Base-by-base conservation (phyloP, 371 early-diverging fungal genomes). In the Mortierella sp. region DNA sequence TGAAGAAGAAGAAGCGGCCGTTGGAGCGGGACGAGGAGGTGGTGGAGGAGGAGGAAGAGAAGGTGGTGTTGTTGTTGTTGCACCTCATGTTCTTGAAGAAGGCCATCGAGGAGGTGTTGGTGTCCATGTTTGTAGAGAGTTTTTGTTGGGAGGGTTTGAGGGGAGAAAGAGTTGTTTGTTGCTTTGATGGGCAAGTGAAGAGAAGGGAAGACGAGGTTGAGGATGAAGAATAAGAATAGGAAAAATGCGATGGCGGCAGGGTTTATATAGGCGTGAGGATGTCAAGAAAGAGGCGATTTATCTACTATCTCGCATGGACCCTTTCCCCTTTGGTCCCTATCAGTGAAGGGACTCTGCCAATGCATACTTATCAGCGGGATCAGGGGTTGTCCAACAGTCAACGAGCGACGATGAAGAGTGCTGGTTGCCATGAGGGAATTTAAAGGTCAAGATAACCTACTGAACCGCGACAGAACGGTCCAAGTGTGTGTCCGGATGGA, bases 61-160 rank as follows among this genome's bases (percentile, higher is more conserved):
- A 40, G 43, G 43, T 6, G 43, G 43, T 40, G 43, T 2, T 40
- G 43, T 53, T 10, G 37, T 44, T 75, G 76, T 80, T 80, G 80
- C 80, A 80, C 80, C 75, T 80, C 80, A 80, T 80, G 76, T 80
- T 80, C 67, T 34, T 75, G 80, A 80, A 80, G 72, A 64, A 80
- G 69, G 80, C 80, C 80, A 80, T 80, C 37, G 80, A 80, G 16
- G 80, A 80, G 37, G 44, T 26, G 80, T 80, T 80, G 75, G 80
- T 75, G 51, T 80, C 80, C 80, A 80, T 80, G 51, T 46, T 69
- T n/a, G 70, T 19, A 5, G 43, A 14, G 13, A 46, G 44, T 19
- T 71, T 61, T 53, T 50, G 69, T 37, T 50, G 13, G 8, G 53
- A 10, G 51, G 13, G 43, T 13, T 9, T 21, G 40, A n/a, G 40